Evolutionary conservation across 1,284 basidiomycete genomes (phyloP).

Genomic region (Blastosporella zonata): DNA sequence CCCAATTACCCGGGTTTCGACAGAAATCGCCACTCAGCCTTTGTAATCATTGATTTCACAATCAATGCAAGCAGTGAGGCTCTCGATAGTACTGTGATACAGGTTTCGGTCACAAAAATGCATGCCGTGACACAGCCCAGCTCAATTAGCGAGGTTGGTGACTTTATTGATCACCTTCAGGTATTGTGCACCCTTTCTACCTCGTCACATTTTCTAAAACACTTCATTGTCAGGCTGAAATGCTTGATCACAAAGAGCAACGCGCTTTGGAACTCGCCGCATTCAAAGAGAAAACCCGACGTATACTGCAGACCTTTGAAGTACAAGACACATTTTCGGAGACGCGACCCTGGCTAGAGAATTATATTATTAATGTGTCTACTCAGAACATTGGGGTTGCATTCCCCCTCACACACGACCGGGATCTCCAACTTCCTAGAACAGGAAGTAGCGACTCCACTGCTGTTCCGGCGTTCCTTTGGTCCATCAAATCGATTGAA

Average conservation of each 20-base stretch:
- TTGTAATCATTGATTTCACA: constrained; percentile 76
- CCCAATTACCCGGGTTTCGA: constrained; percentile 42
- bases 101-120: constrained; percentile 66
- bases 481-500: constrained; percentile 72
- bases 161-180: constrained; percentile 82
- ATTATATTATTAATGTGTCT: constrained; percentile 61
- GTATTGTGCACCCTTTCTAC: constrained; percentile 33
- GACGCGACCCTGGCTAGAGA: constrained; percentile 60
- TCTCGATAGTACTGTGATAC: constrained; percentile 40
- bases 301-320: constrained; percentile 72
- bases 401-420: constrained; percentile 69
- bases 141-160: constrained; percentile 83
- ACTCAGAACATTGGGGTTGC: constrained; percentile 79
- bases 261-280: constrained; percentile 73
- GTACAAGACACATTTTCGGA: constrained; percentile 41
- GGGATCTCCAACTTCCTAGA: constrained; percentile 48
- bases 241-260: constrained; percentile 68
- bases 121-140: constrained; percentile 92
- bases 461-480: constrained; percentile 76
- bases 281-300: constrained; percentile 79
- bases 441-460: constrained; percentile 35
- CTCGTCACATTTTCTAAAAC: constrained; percentile 4
- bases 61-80: constrained; percentile 35
- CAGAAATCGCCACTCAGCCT: constrained; percentile 71
- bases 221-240: constrained; percentile 54